These are phyloP conservation scores for Clavispora phyllophila DNA, from an alignment of 805 yeast genomes.

Conservation along the genomic window DNA sequence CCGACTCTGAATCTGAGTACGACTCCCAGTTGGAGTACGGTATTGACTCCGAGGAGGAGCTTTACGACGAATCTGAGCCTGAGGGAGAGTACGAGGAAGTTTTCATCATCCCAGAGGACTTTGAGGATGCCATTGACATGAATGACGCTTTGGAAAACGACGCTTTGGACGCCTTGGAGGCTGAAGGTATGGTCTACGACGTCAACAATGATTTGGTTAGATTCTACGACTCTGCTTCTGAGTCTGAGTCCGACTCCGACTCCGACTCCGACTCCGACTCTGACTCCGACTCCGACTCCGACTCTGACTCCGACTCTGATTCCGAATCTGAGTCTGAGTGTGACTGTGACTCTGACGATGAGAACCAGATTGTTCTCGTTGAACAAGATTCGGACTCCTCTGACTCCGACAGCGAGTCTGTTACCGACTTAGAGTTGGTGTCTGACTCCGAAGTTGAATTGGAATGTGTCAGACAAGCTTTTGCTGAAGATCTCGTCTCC, in stretches of 20 bases:
- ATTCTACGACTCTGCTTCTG: constrained; percentile 20
- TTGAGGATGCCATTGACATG: constrained; percentile 30
- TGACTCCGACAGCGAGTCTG: constrained; percentile 7
- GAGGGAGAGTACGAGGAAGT: constrained; percentile 18
- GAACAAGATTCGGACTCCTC: constrained; percentile 6
- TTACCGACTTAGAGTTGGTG: constrained; percentile 3
- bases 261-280: constrained; percentile 14
- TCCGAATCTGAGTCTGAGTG: constrained; percentile 24
- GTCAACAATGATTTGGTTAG: constrained; percentile 23
- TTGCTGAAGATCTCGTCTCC: constrained; percentile 31
- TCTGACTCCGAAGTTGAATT: constrained; percentile 15
- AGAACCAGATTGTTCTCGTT: neutral
- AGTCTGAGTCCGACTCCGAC: constrained; percentile 12
- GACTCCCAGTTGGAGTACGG: constrained; percentile 11
- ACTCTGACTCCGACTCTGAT: constrained; percentile 10
- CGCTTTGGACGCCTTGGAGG: constrained; percentile 27
- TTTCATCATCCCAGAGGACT: constrained; percentile 20
- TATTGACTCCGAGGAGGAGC: constrained; percentile 13
- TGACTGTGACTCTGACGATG: constrained; percentile 12
- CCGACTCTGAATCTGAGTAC: constrained; percentile 13
- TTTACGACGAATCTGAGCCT: constrained; percentile 14
- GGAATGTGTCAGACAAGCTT: constrained; percentile 33
- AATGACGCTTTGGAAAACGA: constrained; percentile 35
- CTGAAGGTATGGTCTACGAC: constrained; percentile 20
- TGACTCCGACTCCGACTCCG: constrained; percentile 12